phyloP scores from a whole-genome alignment of 257 asterid genomes.

The Solanum raphanifolium region DNA sequence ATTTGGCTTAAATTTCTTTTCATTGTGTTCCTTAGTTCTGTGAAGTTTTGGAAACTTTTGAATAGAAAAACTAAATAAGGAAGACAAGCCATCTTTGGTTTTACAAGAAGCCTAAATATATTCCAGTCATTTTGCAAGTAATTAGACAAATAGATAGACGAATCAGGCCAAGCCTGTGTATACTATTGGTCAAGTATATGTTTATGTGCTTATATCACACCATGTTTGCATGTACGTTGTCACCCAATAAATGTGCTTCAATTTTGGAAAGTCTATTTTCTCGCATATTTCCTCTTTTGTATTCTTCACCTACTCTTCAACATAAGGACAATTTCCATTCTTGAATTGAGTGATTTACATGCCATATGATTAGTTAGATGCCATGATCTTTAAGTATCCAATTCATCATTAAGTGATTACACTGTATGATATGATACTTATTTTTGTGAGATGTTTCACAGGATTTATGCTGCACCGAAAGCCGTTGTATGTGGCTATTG shows the following conservation, averaged over 20 bases:
- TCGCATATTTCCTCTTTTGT: not conserved
- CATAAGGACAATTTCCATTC: not conserved
- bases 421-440: not conserved
- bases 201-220: not conserved
- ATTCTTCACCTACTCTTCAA: not conserved
- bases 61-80: not conserved
- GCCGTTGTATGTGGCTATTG: slow-evolving; percentile 72
- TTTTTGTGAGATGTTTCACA: slow-evolving; percentile 15
- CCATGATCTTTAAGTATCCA: not conserved
- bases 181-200: not conserved
- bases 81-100: not conserved
- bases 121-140: not conserved
- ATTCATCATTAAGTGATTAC: not conserved
- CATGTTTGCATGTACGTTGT: not conserved
- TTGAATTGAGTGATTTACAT: not conserved
- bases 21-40: not conserved
- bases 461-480: slow-evolving; percentile 60
- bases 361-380: not conserved
- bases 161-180: not conserved
- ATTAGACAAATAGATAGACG: not conserved
- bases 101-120: not conserved
- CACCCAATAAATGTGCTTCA: not conserved
- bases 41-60: not conserved
- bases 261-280: not conserved
- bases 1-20: not conserved